Conservation (phyloP, 2,329 filamentous ascomycete genomes). For the Venturia effusa region DNA sequence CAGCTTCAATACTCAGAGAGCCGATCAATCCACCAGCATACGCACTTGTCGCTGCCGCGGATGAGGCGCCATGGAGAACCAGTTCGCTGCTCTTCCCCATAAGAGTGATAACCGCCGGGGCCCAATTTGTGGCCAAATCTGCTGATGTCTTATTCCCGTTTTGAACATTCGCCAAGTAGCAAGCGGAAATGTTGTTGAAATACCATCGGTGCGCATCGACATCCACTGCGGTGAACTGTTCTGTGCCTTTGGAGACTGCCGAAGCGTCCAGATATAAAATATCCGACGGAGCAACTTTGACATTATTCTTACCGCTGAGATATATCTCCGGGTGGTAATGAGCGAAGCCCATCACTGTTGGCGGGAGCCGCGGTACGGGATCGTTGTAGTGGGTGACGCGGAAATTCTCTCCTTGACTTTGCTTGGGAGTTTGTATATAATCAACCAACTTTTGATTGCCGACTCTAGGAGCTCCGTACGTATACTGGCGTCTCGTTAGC, state of each 20-base stretch:
- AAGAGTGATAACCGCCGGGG: not conserved
- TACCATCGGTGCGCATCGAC: slow-evolving; percentile 24
- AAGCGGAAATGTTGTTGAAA: slow-evolving; percentile 25
- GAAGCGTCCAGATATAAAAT: slow-evolving; percentile 17
- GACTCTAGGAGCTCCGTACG: not conserved
- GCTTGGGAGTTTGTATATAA: not conserved
- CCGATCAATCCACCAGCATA: not conserved
- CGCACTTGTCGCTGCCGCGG: not conserved
- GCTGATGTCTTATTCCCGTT: not conserved
- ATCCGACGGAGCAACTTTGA: slow-evolving; percentile 14
- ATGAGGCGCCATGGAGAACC: not conserved
- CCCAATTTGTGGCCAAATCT: not conserved
- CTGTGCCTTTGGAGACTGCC: slow-evolving; percentile 19
- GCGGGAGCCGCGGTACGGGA: slow-evolving; percentile 48
- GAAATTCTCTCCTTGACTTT: not conserved
- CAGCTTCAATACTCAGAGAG: not conserved
- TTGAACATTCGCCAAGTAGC: slow-evolving; percentile 11
- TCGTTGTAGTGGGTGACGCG: not conserved
- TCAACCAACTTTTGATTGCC: not conserved
- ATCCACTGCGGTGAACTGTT: slow-evolving; percentile 20
- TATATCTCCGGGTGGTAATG: slow-evolving; percentile 61
- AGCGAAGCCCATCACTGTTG: slow-evolving; percentile 47
- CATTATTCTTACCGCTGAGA: slow-evolving; percentile 19
- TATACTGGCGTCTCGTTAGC: not conserved
- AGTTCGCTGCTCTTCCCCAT: not conserved